Conservation (phyloP, 176 grass and related monocot genomes). For the Themeda triandra region DNA sequence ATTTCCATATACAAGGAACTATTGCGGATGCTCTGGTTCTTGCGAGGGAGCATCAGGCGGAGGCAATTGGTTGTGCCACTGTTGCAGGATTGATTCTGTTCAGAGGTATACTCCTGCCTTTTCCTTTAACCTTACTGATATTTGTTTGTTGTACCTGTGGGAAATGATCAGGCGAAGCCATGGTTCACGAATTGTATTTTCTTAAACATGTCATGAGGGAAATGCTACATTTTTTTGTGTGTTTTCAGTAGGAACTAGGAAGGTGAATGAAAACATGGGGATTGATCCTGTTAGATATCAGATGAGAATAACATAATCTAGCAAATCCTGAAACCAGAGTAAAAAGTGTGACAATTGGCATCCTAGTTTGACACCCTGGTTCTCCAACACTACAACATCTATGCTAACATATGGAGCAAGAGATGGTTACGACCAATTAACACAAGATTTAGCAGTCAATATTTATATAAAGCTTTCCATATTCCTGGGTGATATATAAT, state of each 20-base stretch:
- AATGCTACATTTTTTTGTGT: neutral
- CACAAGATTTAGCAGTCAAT: neutral
- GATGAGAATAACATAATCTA: slow-evolving; percentile 7
- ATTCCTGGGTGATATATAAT: neutral
- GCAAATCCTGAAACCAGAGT: slow-evolving; percentile 18
- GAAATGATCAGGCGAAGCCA: neutral
- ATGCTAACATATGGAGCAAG: neutral
- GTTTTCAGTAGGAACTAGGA: neutral
- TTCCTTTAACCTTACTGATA: neutral
- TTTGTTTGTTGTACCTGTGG: slow-evolving; percentile 10
- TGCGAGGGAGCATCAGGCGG: slow-evolving; percentile 64
- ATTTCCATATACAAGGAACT: slow-evolving; percentile 32
- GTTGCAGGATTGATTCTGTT: slow-evolving; percentile 61
- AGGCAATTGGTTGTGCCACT: slow-evolving; percentile 68
- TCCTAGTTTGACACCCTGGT: neutral
- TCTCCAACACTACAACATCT: neutral
- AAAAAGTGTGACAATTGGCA: neutral
- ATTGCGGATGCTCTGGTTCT: slow-evolving; percentile 56
- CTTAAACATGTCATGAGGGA: neutral
- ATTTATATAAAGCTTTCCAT: neutral
- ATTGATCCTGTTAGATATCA: neutral
- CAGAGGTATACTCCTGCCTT: slow-evolving; percentile 54
- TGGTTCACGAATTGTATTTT: neutral
- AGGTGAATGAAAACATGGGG: neutral
- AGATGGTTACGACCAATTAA: neutral